Evolutionary conservation across 2,329 filamentous ascomycete species (phyloP).

Genomic region (Ophiostoma triangulosporum): DNA sequence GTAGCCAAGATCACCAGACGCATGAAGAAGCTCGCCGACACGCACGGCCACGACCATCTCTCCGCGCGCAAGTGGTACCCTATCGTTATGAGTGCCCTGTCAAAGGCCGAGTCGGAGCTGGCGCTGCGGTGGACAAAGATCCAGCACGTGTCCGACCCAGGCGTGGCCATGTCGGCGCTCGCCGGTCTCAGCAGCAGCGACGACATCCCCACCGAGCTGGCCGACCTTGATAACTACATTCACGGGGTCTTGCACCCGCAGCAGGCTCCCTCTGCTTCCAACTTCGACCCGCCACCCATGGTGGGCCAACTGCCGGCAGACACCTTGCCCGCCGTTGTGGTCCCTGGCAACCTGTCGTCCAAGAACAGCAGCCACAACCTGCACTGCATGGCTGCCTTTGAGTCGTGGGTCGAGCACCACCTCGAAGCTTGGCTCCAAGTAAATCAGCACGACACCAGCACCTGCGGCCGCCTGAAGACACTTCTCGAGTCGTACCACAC

Average conservation of each 20-base stretch:
- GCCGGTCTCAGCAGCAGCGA: not conserved
- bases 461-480: conserved; percentile 15
- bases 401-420: conserved; percentile 32
- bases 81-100: not conserved
- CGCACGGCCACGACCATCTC: not conserved
- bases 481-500: conserved; percentile 23
- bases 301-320: not conserved
- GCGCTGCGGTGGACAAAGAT: not conserved
- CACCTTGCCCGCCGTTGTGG: not conserved
- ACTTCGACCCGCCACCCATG: not conserved
- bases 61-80: not conserved
- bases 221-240: not conserved
- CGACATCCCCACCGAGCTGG: not conserved
- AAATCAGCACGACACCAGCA: conserved; percentile 14
- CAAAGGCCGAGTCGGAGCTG: conserved; percentile 19
- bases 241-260: not conserved
- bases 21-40: not conserved
- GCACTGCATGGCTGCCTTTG: conserved; percentile 26
- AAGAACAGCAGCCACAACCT: not conserved
- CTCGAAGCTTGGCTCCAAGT: conserved; percentile 27
- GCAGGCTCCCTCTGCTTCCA: too few relatives aligned
- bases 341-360: not conserved
- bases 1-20: conserved; percentile 26
- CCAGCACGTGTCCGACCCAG: not conserved
- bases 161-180: not conserved